Evolutionary conservation across 352 stramenopile species (phyloP).

Genomic region (Globisporangium megalacanthum): DNA sequence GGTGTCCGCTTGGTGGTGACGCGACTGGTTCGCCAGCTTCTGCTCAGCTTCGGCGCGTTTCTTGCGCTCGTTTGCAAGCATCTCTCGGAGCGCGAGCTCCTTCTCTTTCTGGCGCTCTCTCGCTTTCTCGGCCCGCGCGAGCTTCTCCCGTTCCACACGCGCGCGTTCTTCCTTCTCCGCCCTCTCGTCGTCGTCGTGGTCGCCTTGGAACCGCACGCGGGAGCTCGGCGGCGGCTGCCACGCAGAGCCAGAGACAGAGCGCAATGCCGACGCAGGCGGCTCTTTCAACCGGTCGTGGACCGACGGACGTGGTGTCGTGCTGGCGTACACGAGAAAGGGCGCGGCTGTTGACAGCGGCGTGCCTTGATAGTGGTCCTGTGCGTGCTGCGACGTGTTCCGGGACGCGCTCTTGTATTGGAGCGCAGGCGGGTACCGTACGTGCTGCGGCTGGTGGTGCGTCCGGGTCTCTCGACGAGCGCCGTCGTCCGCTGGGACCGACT

Average conservation of each 20-base stretch:
- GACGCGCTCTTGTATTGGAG: constrained; percentile 43
- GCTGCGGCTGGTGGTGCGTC: constrained; percentile 12
- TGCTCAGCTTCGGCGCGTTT: constrained; percentile 5
- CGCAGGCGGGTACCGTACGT: constrained; percentile 16
- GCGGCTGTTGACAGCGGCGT: constrained; percentile 31
- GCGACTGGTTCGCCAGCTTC: not conserved
- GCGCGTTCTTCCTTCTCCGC: constrained; percentile 5
- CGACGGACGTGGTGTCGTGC: constrained; percentile 3
- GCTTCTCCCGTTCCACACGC: constrained; percentile 8
- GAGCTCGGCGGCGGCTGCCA: constrained; percentile 34
- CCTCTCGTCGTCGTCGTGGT: not conserved
- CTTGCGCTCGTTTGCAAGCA: constrained; percentile 8
- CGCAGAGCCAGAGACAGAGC: constrained; percentile 4
- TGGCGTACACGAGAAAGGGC: constrained; percentile 42
- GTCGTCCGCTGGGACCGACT: constrained; percentile 16
- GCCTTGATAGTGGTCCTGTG: too few relatives aligned
- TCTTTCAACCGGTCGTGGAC: constrained; percentile 13
- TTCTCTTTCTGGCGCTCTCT: constrained; percentile 11
- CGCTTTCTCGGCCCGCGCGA: constrained; percentile 3
- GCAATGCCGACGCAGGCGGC: constrained; percentile 28
- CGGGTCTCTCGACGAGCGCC: not conserved
- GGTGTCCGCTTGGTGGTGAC: too few relatives aligned
- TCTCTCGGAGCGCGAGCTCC: constrained; percentile 5
- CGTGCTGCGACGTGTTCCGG: constrained; percentile 22
- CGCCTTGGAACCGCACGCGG: constrained; percentile 26